Evolutionary conservation across 169 alveolate genomes (phyloP).

Genomic region (Plasmodium yoelii): DNA sequence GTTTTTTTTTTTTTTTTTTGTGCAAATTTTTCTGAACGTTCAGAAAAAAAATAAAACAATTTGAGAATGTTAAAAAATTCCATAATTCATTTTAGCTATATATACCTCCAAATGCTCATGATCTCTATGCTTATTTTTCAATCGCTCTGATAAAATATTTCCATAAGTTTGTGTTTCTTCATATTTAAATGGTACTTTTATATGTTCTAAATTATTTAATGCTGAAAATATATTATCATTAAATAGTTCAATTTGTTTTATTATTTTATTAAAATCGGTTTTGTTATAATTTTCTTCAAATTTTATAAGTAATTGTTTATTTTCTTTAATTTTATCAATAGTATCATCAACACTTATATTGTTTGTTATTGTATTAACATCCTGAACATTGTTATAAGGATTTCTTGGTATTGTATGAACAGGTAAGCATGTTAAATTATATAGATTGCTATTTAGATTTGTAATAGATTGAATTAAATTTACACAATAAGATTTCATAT

Average conservation of each 20-base stretch:
- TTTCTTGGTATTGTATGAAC: slow-evolving; percentile 63
- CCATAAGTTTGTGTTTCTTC: slow-evolving; percentile 33
- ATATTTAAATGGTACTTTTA: slow-evolving; percentile 23
- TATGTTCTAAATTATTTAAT: slow-evolving; percentile 44
- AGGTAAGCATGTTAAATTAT: slow-evolving; percentile 54
- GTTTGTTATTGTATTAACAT: slow-evolving; percentile 39
- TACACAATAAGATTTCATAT: slow-evolving; percentile 74
- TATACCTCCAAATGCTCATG: slow-evolving; percentile 52
- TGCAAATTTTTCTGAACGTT: not conserved
- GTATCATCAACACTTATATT: slow-evolving; percentile 50
- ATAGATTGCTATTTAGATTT: slow-evolving; percentile 35
- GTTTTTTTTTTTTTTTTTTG: not conserved
- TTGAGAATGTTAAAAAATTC: slow-evolving; percentile 18
- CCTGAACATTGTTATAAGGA: slow-evolving; percentile 45
- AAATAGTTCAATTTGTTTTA: slow-evolving; percentile 43
- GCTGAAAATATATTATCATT: slow-evolving; percentile 46
- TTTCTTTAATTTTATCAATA: slow-evolving; percentile 36
- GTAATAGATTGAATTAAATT: slow-evolving; percentile 56
- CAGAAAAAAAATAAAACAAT: too few relatives aligned
- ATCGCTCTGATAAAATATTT: slow-evolving; percentile 43
- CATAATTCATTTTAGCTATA: slow-evolving; percentile 43
- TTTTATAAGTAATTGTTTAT: not conserved
- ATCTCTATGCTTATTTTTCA: slow-evolving; percentile 45
- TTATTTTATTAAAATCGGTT: slow-evolving; percentile 3
- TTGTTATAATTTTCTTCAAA: slow-evolving; percentile 20